These are phyloP conservation scores for Cardamine resedifolia DNA, from an alignment of 345 rosid species.

Conservation along the genomic window DNA sequence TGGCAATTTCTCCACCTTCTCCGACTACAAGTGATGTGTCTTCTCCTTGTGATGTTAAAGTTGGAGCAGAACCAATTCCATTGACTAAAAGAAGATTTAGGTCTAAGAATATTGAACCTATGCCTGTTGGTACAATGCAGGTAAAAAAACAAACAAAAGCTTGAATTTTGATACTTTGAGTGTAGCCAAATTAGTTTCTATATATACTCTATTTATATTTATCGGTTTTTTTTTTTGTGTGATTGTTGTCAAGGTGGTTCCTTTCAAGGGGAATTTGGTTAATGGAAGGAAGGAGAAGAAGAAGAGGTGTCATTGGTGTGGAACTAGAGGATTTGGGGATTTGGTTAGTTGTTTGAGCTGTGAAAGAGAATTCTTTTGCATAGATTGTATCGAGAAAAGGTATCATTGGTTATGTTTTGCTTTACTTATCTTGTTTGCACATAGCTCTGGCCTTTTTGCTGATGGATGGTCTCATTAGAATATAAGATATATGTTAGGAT, in stretches of 20 bases:
- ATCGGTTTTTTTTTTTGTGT: neutral
- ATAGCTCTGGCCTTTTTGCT: neutral
- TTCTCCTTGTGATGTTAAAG: constrained; percentile 64
- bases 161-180: neutral
- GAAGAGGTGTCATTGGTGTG: constrained; percentile 90
- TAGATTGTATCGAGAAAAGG: constrained; percentile 72
- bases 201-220: neutral
- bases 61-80: constrained; percentile 50
- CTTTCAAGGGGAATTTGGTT: constrained; percentile 53
- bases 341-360: constrained; percentile 76
- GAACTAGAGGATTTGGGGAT: constrained; percentile 48
- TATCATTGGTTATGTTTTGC: constrained; percentile 18
- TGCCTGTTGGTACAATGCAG: constrained; percentile 68
- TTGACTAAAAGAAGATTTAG: constrained; percentile 60
- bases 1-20: constrained; percentile 72
- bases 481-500: neutral
- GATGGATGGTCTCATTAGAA: constrained; percentile 19
- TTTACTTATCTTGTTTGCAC: constrained; percentile 2
- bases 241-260: constrained; percentile 50
- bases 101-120: constrained; percentile 83
- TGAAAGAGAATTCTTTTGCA: constrained; percentile 63
- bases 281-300: constrained; percentile 57
- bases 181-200: neutral
- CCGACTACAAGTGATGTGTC: constrained; percentile 45
- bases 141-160: constrained; percentile 24